phyloP scores from a whole-genome alignment of 2,329 filamentous ascomycete genomes.

The Cytospora piceicola region DNA sequence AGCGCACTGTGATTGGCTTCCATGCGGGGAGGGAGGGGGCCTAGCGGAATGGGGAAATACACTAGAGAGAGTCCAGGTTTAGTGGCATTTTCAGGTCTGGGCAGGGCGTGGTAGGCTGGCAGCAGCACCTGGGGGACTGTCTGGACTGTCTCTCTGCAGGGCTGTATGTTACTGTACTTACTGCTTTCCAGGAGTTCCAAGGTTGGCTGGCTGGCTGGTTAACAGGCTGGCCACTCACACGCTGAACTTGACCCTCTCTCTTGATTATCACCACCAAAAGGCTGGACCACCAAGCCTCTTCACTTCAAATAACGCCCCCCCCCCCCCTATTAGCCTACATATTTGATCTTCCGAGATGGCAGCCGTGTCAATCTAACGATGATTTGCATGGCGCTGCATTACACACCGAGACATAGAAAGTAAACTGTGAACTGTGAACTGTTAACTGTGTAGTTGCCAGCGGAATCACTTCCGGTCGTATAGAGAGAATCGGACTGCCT shows the following conservation, averaged over 20 bases:
- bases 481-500: too few species aligned
- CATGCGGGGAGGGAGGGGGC: conserved; percentile 8
- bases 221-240: not conserved
- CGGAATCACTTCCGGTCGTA: too few species aligned
- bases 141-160: too few species aligned
- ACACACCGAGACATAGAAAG: not conserved
- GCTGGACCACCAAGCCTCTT: too few species aligned
- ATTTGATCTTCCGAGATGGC: not conserved
- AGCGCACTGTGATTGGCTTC: conserved; percentile 34
- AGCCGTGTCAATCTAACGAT: not conserved
- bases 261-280: not conserved
- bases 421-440: too few species aligned
- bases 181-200: too few species aligned
- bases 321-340: not conserved
- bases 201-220: not conserved
- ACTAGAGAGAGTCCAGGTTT: conserved; percentile 7
- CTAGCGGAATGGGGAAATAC: not conserved
- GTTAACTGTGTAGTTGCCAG: too few species aligned
- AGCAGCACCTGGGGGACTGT: too few species aligned
- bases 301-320: not conserved
- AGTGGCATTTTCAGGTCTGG: conserved; percentile 7
- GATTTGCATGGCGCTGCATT: not conserved
- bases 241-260: not conserved
- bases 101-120: not conserved
- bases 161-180: too few species aligned